phyloP scores from a whole-genome alignment of 345 rosid genomes.

The Populus pruinosa region DNA sequence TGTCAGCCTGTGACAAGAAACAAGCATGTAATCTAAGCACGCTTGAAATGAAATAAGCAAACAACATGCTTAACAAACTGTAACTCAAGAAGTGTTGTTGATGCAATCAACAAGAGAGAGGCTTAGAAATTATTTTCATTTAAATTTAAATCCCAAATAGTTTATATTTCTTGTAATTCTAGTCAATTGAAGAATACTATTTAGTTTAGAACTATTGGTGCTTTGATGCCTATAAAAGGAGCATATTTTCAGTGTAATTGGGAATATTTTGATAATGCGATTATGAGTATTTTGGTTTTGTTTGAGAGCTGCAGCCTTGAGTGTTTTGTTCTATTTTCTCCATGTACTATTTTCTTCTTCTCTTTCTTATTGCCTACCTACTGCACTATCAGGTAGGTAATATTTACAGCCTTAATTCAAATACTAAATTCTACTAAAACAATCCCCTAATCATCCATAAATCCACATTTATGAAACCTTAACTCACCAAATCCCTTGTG shows the following conservation, averaged over 20 bases:
- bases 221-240: not conserved
- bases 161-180: not conserved
- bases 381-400: not conserved
- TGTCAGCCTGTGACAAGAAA: not conserved
- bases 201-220: not conserved
- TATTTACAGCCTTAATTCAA: not conserved
- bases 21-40: not conserved
- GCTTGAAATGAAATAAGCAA: not conserved
- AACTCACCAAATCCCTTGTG: not conserved
- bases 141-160: not conserved
- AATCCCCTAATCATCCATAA: not conserved
- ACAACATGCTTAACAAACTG: not conserved
- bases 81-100: not conserved
- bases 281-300: not conserved
- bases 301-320: not conserved
- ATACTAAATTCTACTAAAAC: not conserved
- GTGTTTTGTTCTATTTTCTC: not conserved
- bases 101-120: not conserved
- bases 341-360: not conserved
- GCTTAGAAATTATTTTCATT: not conserved
- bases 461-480: not conserved
- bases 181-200: not conserved
- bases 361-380: not conserved
- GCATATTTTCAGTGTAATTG: not conserved
- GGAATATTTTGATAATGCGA: not conserved